Percentiles rank a stretch among this genome's conserved stretches.
Evolutionary conservation across 2,329 filamentous ascomycete species (phyloP).

Genomic region (Chaetomiaceae sp.): DNA sequence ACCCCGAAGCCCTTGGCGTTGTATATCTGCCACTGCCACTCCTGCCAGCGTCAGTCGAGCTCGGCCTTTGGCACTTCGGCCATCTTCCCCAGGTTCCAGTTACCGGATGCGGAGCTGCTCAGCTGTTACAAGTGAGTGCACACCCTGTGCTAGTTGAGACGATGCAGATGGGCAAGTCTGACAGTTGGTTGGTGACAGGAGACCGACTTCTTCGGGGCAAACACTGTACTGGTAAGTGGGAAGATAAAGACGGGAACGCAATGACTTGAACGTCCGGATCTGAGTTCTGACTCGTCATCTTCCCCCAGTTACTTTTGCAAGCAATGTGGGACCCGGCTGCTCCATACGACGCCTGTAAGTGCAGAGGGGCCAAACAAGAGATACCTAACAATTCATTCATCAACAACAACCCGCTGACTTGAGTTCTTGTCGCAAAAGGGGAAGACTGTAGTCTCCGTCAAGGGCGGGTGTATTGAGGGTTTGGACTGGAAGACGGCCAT

Average conservation of each 20-base stretch:
- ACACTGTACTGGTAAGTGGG: constrained; percentile 50
- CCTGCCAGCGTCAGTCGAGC: constrained; percentile 61
- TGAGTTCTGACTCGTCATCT: neutral
- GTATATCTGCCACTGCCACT: constrained; percentile 66
- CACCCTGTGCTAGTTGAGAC: no score
- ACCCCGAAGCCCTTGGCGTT: constrained; percentile 55
- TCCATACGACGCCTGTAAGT: constrained; percentile 56
- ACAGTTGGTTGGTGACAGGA: constrained; percentile 34
- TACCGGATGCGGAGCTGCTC: constrained; percentile 46
- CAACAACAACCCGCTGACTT: neutral
- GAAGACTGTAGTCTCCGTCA: constrained; percentile 59
- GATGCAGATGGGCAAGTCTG: no score
- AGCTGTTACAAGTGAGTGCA: constrained; percentile 50
- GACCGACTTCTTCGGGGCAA: constrained; percentile 52
- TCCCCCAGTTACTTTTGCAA: constrained; percentile 58
- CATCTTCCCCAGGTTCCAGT: constrained; percentile 62
- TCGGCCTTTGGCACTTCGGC: constrained; percentile 65
- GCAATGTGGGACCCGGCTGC: constrained; percentile 58
- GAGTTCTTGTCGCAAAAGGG: constrained; percentile 28
- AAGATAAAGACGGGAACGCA: neutral
- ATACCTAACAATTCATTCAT: neutral
- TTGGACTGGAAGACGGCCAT: constrained; percentile 56
- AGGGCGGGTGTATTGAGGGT: constrained; percentile 61
- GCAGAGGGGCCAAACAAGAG: no score
- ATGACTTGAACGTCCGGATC: neutral